These are phyloP conservation scores for Ganoderma meredithae DNA, from an alignment of 1,284 basidiomycete species.

Conservation along the genomic window DNA sequence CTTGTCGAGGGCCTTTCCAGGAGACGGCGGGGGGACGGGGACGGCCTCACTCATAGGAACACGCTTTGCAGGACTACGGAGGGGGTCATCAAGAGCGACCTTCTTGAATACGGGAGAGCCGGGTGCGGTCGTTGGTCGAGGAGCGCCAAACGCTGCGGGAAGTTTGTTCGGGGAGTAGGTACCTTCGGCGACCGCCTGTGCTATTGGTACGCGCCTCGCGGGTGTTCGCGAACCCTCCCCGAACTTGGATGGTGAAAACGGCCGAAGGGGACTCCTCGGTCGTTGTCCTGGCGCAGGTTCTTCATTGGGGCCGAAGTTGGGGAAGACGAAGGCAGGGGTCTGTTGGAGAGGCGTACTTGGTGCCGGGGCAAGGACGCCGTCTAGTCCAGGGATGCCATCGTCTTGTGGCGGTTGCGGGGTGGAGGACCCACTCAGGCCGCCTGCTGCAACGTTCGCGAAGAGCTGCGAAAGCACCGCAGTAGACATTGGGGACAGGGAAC, in stretches of 20 bases:
- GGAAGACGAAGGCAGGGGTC: slow-evolving; percentile 22
- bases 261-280: slow-evolving; percentile 28
- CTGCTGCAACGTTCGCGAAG: slow-evolving; percentile 28
- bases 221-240: slow-evolving; percentile 58
- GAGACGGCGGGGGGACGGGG: slow-evolving; percentile 28
- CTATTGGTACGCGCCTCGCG: slow-evolving; percentile 65
- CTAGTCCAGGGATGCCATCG: not conserved
- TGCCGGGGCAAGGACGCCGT: slow-evolving; percentile 2
- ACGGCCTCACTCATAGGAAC: slow-evolving; percentile 48
- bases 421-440: slow-evolving; percentile 21
- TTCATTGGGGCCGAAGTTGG: slow-evolving; percentile 19
- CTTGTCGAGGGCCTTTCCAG: slow-evolving; percentile 13
- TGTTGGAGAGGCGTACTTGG: slow-evolving; percentile 25
- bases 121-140: slow-evolving; percentile 17
- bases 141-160: slow-evolving; percentile 22
- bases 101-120: slow-evolving; percentile 46
- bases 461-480: slow-evolving; percentile 42
- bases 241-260: slow-evolving; percentile 40
- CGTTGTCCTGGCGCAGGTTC: slow-evolving; percentile 12
- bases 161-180: slow-evolving; percentile 56
- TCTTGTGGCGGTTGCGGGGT: slow-evolving; percentile 18
- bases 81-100: slow-evolving; percentile 44
- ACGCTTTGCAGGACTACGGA: slow-evolving; percentile 65
- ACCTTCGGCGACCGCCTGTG: slow-evolving; percentile 56
- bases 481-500: slow-evolving; percentile 48